Percentiles rank a stretch among this genome's conserved stretches.
These are phyloP conservation scores for Aspergillus costaricaensis DNA, from an alignment of 2,329 filamentous ascomycete species.

Conservation along the genomic window DNA sequence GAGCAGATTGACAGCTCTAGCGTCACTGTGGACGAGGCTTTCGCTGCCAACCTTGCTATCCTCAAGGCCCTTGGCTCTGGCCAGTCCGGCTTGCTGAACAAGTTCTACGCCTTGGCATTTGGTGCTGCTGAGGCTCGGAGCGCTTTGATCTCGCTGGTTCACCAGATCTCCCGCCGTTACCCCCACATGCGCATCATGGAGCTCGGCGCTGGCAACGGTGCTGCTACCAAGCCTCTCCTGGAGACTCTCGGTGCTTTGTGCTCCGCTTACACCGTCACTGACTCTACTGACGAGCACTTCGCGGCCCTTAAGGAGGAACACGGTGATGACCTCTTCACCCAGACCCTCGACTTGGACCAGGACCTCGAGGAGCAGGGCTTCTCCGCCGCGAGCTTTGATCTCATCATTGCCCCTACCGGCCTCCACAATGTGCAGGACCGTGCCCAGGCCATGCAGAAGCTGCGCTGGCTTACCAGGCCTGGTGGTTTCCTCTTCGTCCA, in stretches of 20 bases:
- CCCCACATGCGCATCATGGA: conserved; percentile 50
- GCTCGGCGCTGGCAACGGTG: conserved; percentile 48
- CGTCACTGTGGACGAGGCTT: too few relatives aligned
- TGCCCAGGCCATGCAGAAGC: conserved; percentile 33
- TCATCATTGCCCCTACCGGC: conserved; percentile 43
- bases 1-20: too few relatives aligned
- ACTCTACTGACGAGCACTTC: conserved; percentile 49
- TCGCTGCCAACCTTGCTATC: too few relatives aligned
- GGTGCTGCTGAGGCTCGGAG: conserved; percentile 26
- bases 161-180: conserved; percentile 42
- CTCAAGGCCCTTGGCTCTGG: too few relatives aligned
- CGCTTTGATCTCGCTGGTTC: conserved; percentile 24
- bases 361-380: conserved; percentile 38
- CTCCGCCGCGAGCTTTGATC: conserved; percentile 30
- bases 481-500: conserved; percentile 38
- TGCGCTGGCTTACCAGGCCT: conserved; percentile 41
- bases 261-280: conserved; percentile 48
- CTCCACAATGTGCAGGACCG: conserved; percentile 40
- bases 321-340: conserved; percentile 34
- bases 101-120: not conserved
- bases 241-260: conserved; percentile 31
- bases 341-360: conserved; percentile 34
- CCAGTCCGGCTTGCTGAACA: not conserved
- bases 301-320: conserved; percentile 30
- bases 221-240: conserved; percentile 43